Evolutionary conservation across 2,329 filamentous ascomycete genomes (phyloP), one percentile per base, ranked within the genome.

Genomic region (Alternaria arbusti): DNA sequence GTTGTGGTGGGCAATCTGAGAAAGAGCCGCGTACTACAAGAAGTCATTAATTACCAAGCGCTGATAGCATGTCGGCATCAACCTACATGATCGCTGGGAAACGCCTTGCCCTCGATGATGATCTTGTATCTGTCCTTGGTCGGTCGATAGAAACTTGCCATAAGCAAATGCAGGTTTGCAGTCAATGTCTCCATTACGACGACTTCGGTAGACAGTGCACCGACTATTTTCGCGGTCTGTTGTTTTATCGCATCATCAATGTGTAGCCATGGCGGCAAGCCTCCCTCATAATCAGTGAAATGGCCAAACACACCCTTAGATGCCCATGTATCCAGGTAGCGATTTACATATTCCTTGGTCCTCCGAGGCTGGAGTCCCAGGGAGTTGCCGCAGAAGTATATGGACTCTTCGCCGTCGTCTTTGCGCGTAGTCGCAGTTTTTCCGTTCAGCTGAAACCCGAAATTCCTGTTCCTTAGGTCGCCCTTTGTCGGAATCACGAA

Each of bases 341-440:
- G 86, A 49, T 89, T 84, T 65, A 97, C 82, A 66, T 92, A 89
- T 15, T 85, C 82, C 17, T 86, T 84, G 0, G 90, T 89, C 13
- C 86, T 86, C 65, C 87, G 88, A 47, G 94, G 93, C 78, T 97
- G 94, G 5, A 95, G 87, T 40, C 94, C 94, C 1, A 97, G 86
- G 0, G 93, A 97, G 82, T 97, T 97, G 60, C 94, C 94, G 69
- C 93, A 95, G 67, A 97, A 89, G 79, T 97, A 97, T 63, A 93
- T 90, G 63, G 86, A 87, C 51, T 82, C 81, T 26, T 84, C 81
- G 36, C 61, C 46, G 23, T 70, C 64, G 26, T 72, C 56, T n/a
- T 83, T 70, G 13, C 73, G 72, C 20, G 68, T 15, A 12, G 28
- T 40, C 32, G 56, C 32, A n/a, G 44, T 40, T 25, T 59, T 30